A percentile compares a stretch with the other conserved stretches of the same genome.
Conservation (phyloP, 225 moss, liverwort and hornwort genomes). For the Lunularia cruciata region DNA sequence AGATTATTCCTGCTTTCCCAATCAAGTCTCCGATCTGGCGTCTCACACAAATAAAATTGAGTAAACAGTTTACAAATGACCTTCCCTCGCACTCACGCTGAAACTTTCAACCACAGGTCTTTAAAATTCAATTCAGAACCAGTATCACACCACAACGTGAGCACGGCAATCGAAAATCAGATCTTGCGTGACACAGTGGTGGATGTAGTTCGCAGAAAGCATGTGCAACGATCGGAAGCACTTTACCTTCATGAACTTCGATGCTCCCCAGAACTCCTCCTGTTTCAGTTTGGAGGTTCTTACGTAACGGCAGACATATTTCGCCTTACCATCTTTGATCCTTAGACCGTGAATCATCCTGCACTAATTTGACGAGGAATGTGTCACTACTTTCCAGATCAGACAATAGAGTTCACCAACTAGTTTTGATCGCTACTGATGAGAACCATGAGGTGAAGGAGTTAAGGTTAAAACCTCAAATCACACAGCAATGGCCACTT, state of each 20-base stretch:
- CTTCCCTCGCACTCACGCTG: too few species aligned
- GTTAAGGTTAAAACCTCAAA: too few species aligned
- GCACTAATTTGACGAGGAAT: constrained; percentile 7
- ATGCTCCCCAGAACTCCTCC: constrained; percentile 49
- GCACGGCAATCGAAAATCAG: too few species aligned
- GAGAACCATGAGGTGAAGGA: background rate
- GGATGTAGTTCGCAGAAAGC: background rate
- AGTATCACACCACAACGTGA: too few species aligned
- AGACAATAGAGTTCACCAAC: too few species aligned
- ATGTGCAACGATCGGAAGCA: too few species aligned
- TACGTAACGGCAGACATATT: constrained; percentile 61
- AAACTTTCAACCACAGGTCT: too few species aligned
- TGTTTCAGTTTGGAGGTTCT: constrained; percentile 52
- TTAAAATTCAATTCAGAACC: too few species aligned
- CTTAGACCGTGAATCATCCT: constrained; percentile 79
- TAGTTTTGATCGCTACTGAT: background rate
- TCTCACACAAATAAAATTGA: background rate
- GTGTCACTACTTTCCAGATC: background rate
- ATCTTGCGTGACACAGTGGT: too few species aligned
- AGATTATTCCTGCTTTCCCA: constrained; percentile 38
- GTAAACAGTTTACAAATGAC: too few species aligned
- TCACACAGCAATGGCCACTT: too few species aligned
- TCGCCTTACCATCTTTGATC: constrained; percentile 64
- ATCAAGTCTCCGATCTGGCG: constrained; percentile 56
- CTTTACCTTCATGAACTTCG: constrained; percentile 37